phyloP scores from a whole-genome alignment of 305 asterid species.

The Salvia sclarea region DNA sequence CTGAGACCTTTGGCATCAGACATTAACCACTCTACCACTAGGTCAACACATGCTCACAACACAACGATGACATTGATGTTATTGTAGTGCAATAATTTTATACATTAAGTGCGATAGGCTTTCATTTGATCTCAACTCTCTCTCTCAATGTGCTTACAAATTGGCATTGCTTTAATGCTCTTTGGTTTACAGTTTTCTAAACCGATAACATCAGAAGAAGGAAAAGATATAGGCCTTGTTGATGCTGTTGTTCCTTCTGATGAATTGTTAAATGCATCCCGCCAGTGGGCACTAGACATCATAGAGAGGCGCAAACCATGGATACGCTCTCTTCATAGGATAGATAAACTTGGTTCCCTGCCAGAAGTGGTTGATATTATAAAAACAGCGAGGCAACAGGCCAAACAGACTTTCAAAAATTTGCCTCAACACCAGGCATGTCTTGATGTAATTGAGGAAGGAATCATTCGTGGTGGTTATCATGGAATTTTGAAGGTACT shows the following conservation, averaged over 20 bases:
- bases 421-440: conserved; percentile 90
- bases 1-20: no score
- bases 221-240: conserved; percentile 77
- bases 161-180: conserved; percentile 15
- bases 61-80: no score
- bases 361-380: conserved; percentile 61
- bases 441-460: conserved; percentile 86
- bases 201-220: conserved; percentile 80
- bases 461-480: conserved; percentile 86
- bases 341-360: conserved; percentile 76
- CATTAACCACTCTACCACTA: no score
- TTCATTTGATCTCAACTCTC: no score
- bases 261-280: conserved; percentile 68
- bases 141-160: conserved; percentile 1
- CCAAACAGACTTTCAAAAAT: conserved; percentile 60
- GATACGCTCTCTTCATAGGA: conserved; percentile 78
- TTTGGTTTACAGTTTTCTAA: conserved; percentile 65
- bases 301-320: conserved; percentile 74
- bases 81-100: no score
- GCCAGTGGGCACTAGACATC: conserved; percentile 84
- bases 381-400: conserved; percentile 69
- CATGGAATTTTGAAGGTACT: conserved; percentile 81
- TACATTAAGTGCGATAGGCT: no score
- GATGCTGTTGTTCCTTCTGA: conserved; percentile 76
- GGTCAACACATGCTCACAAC: no score